These are phyloP conservation scores for Cladosporium sp. DNA, from an alignment of 2,329 filamentous ascomycete species.

Conservation along the genomic window DNA sequence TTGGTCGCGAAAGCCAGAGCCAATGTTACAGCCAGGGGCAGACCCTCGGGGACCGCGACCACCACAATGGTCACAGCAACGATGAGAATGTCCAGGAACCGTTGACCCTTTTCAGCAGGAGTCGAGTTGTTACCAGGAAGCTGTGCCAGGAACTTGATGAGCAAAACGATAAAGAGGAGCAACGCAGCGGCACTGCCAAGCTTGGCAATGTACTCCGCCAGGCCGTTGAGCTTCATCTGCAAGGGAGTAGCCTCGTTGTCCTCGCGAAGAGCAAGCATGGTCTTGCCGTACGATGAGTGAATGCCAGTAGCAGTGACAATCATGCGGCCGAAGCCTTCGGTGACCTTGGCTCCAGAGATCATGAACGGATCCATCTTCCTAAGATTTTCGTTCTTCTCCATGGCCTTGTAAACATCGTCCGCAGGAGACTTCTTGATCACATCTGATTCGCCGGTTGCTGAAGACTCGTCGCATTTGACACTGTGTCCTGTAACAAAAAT, in stretches of 20 bases:
- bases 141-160: conserved; percentile 77
- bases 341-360: conserved; percentile 77
- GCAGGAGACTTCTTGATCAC: conserved; percentile 63
- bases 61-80: conserved; percentile 64
- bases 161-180: conserved; percentile 75
- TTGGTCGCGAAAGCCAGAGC: conserved; percentile 65
- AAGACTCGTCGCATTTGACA: conserved; percentile 69
- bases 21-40: conserved; percentile 64
- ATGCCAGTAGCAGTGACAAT: conserved; percentile 70
- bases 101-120: conserved; percentile 71
- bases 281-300: conserved; percentile 72
- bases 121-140: conserved; percentile 53
- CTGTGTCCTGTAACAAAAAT: conserved; percentile 65
- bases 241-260: conserved; percentile 74
- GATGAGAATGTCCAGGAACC: conserved; percentile 61
- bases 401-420: conserved; percentile 62
- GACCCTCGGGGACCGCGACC: conserved; percentile 64
- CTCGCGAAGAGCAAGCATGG: conserved; percentile 71
- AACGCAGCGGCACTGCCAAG: conserved; percentile 72
- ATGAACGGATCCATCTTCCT: conserved; percentile 78
- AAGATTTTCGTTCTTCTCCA: conserved; percentile 57
- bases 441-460: conserved; percentile 72
- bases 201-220: conserved; percentile 78
- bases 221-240: conserved; percentile 70
- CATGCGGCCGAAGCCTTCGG: conserved; percentile 71